Evolutionary conservation across 2,329 filamentous ascomycete genomes (phyloP), one percentile per base, ranked within the genome.

Genomic region (Hypoxylon rubiginosum): DNA sequence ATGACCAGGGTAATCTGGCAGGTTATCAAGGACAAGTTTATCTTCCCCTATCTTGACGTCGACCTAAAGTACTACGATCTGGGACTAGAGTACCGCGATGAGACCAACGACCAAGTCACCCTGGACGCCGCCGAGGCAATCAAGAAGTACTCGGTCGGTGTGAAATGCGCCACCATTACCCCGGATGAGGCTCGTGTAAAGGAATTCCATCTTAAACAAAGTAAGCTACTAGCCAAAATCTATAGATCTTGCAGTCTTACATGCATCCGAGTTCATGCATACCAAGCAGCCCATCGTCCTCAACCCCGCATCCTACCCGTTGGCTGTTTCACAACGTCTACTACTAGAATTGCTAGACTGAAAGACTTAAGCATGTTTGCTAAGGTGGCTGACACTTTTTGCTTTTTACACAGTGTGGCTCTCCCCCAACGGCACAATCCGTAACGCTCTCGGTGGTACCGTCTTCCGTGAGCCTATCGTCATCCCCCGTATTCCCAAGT

Each of bases 1-100:
- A 98, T 98, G 96, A 99, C 96, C 75, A 88, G 96, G 77, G 94
- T 99, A 81, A 99, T 99, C 86, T 99, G 96, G 96, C 86, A 97
- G 85, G 90, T 92, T 82, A 99, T 99, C 88, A 97, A 97, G 88
- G 92, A 98, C 84, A 97, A 97, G 88, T 95, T 97, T 85, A 97
- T 97, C 83, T 87, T 91, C 83, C 94, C 94, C 61, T 97, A 96
- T 84, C 91, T 99, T 73, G 94, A 97, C 81, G 90, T 99, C 80
- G 95, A 98, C 82, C 90, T 99, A 78, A 98, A 99, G 87, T 97
- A 97, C 88, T 97, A 97, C 82, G 94, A 97, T 79, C 83, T 97
- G 75, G 96, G 96, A 68, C 89, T 98, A 71, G 90, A 93, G 80
- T 97, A 97, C 88, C 92, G 96, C 79, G 95, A 99, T 81, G 83